A percentile compares a stretch with the other conserved stretches of the same genome.
These are phyloP conservation scores for Aspergillus sp. DNA, from an alignment of 2,329 filamentous ascomycete genomes.

Conservation along the genomic window DNA sequence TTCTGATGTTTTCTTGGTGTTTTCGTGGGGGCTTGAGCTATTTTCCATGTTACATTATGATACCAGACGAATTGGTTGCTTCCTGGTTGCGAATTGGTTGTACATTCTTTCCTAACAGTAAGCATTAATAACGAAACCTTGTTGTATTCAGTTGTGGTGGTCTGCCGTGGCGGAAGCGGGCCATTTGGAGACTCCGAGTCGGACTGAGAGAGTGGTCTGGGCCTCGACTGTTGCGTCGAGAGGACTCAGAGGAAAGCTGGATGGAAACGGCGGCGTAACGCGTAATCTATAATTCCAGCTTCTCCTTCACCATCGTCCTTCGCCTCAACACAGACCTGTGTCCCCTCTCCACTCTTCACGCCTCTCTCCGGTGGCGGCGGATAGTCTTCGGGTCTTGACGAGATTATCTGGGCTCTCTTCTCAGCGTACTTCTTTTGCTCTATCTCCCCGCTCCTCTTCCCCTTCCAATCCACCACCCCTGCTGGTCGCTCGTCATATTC, in stretches of 20 bases:
- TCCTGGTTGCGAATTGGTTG: slow-evolving; percentile 25
- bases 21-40: background rate
- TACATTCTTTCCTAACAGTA: slow-evolving; percentile 14
- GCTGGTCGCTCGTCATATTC: slow-evolving; percentile 7
- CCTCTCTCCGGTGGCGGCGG: background rate
- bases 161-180: background rate
- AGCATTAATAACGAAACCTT: slow-evolving; percentile 5
- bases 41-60: slow-evolving; percentile 27
- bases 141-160: background rate
- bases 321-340: slow-evolving; percentile 1
- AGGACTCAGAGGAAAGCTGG: background rate
- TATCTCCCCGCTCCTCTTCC: background rate
- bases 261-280: slow-evolving; percentile 15
- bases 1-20: background rate
- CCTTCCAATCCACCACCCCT: slow-evolving; percentile 3
- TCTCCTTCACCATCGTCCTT: slow-evolving; percentile 1
- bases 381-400: background rate
- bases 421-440: background rate
- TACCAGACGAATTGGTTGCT: slow-evolving; percentile 32
- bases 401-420: background rate
- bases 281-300: slow-evolving; percentile 7
- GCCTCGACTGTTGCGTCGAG: background rate
- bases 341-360: background rate
- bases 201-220: background rate
- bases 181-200: background rate